Evolutionary conservation across 108 stramenopile genomes (phyloP), one percentile per base, ranked within the genome.

Genomic region (Fistulifera pelliculosa): DNA sequence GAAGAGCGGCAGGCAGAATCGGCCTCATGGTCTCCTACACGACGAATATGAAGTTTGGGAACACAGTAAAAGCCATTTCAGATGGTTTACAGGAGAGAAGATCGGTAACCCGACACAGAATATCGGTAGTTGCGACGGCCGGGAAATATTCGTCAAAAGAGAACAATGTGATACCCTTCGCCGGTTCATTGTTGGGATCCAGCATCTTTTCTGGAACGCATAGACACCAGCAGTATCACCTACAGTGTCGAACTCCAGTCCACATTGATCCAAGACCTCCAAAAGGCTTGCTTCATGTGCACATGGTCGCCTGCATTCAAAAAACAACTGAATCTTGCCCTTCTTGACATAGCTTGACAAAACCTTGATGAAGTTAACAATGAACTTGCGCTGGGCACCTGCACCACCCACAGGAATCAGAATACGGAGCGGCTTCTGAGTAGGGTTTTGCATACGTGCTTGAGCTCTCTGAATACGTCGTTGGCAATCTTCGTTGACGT

Each of bases 381-480:
- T 85, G 56, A 92, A 94, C 27, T 71, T 87, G 52, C 83, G 69
- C 70, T 94, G 93, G 0, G 93, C 93, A 25, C 93, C 93, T 1
- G 93, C 93, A 21, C 93, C 93, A 50, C 93, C 93, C 2, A 94
- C 88, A 27, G 93, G 93, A 27, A 94, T 75, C 51, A 94, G 70
- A 25, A 94, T 64, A 41, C 90, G 81, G 38, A 79, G 60, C 0
- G 93, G 81, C 42, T 82, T 79, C 17, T 72, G 72, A 35, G 31
- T 35, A 6, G 31, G 6, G 8, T 35, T 35, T 8, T 35, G 31
- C 31, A 35, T 8, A 35, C 31, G 31, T 0, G 61, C 56, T 52
- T 73, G 55, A 38, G 79, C 74, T 17, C 87, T 68, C 1, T 45
- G 69, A 15, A 79, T 81, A 21, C 90, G 76, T 16, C 83, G 68